Percentiles rank a stretch among this genome's conserved stretches.
These are phyloP conservation scores for Lepraria neglecta DNA, from an alignment of 495 filamentous ascomycete genomes.

Conservation along the genomic window DNA sequence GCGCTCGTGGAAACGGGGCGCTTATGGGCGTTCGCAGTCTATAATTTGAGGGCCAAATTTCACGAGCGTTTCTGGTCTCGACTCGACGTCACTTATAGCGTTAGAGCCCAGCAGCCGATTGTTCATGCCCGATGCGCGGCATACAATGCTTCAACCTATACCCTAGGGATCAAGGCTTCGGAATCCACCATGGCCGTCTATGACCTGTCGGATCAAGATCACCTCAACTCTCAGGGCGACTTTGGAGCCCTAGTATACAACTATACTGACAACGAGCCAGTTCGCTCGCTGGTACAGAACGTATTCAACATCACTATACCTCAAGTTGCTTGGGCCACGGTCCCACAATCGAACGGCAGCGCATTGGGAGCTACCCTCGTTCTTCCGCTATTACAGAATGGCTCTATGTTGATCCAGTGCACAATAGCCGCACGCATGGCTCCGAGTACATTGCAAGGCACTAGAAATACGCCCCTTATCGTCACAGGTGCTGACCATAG, in stretches of 20 bases:
- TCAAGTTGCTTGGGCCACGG: constrained; percentile 8
- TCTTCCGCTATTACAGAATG: background rate
- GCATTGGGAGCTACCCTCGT: constrained; percentile 1
- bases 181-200: background rate
- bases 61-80: constrained; percentile 13
- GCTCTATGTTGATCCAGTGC: background rate
- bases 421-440: constrained; percentile 11
- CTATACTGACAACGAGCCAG: background rate
- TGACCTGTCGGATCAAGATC: background rate
- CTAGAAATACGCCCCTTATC: background rate
- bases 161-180: background rate
- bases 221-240: background rate
- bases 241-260: constrained; percentile 3
- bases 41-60: background rate
- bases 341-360: constrained; percentile 6
- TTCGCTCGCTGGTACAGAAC: background rate
- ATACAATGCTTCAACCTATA: background rate
- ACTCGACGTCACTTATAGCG: background rate
- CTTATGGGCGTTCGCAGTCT: constrained; percentile 10
- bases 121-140: constrained; percentile 9
- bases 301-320: background rate
- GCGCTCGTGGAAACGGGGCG: constrained; percentile 4
- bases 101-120: constrained; percentile 12
- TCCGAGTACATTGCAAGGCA: constrained; percentile 3
- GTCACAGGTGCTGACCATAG: constrained; percentile 1